Conservation (phyloP, 2,329 filamentous ascomycete genomes). For the Colletotrichum sp. region DNA sequence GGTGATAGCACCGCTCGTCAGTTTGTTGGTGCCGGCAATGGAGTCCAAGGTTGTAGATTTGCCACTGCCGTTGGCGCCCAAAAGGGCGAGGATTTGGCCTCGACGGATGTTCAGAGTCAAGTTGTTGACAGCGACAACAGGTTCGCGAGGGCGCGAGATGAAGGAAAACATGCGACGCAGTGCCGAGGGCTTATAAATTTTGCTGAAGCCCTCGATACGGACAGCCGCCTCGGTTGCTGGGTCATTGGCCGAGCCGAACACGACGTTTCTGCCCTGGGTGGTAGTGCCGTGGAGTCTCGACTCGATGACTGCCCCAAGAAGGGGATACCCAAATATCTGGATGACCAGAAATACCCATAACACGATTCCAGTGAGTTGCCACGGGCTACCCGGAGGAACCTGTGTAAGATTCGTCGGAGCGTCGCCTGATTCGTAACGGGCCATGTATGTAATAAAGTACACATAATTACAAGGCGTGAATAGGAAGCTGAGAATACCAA, state of each 20-base stretch:
- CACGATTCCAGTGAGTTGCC: slow-evolving; percentile 73
- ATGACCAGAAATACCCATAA: slow-evolving; percentile 80
- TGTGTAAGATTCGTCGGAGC: slow-evolving; percentile 65
- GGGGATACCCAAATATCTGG: slow-evolving; percentile 79
- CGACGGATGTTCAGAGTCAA: slow-evolving; percentile 73
- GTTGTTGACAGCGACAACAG: slow-evolving; percentile 79
- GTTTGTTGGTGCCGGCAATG: slow-evolving; percentile 80
- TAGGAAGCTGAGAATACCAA: slow-evolving; percentile 73
- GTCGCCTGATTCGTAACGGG: slow-evolving; percentile 73
- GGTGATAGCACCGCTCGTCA: slow-evolving; percentile 77
- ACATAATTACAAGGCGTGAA: slow-evolving; percentile 91
- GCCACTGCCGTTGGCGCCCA: slow-evolving; percentile 89
- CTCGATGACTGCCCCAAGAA: slow-evolving; percentile 78
- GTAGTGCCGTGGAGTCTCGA: slow-evolving; percentile 77
- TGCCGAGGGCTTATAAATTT: slow-evolving; percentile 74
- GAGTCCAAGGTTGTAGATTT: slow-evolving; percentile 91
- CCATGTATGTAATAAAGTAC: slow-evolving; percentile 77
- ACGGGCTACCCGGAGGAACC: slow-evolving; percentile 68
- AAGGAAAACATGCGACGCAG: slow-evolving; percentile 59
- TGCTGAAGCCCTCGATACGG: slow-evolving; percentile 74
- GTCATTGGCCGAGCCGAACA: slow-evolving; percentile 33
- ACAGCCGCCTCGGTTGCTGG: slow-evolving; percentile 59
- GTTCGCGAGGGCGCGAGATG: slow-evolving; percentile 56
- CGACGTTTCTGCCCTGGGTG: slow-evolving; percentile 62
- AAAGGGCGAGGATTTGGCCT: slow-evolving; percentile 84